Base-by-base conservation (phyloP, 176 grass and related monocot genomes). In the Paspalum notatum region DNA sequence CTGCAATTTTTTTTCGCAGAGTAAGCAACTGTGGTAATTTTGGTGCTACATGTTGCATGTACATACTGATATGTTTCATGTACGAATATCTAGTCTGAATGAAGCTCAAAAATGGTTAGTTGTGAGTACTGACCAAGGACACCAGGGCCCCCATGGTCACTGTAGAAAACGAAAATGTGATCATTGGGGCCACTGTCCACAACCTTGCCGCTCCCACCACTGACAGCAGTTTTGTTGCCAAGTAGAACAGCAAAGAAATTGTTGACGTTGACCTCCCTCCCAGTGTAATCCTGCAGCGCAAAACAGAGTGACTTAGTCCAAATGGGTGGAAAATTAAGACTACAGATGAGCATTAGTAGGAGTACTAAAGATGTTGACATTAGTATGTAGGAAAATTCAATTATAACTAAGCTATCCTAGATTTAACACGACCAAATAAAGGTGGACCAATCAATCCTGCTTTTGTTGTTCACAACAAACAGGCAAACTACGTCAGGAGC, bases 111-210 rank as follows among this genome's bases (percentile, higher is more conserved):
- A 72, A 72, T 15, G 6, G 12, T 39, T 78, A 80, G 73, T 77
- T 82, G 39, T 39, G 41, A 83, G 60, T 84, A 88, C 96, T 68
- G 62, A 99, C 96, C 96, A 72, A 99, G 90, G 66, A 99, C 90
- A 27, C 96, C 92, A 37, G 96, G 90, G 58, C 92, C 96, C 15
- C 96, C 96, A 65, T 99, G 96, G 72, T 99, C 96, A 82, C 90
- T 91, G 82, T 91, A 99, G 72, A 88, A 99, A 53, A 99, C 78
- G 68, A 99, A 99, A 75, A 99, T 99, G 82, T 93, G 96, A 85
- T 99, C 96, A 81, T 95, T 86, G 52, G 92, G 96, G 55, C 92
- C 90, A 77, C 96, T 99, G 74, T 93, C 82, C 40, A 99, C 75
- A 9, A 99, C 96, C 83, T 99, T 99, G 51, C 90, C 96, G 6